Conservation (phyloP, 2,329 filamentous ascomycete species). For the Trichoderma atrobrunneum region DNA sequence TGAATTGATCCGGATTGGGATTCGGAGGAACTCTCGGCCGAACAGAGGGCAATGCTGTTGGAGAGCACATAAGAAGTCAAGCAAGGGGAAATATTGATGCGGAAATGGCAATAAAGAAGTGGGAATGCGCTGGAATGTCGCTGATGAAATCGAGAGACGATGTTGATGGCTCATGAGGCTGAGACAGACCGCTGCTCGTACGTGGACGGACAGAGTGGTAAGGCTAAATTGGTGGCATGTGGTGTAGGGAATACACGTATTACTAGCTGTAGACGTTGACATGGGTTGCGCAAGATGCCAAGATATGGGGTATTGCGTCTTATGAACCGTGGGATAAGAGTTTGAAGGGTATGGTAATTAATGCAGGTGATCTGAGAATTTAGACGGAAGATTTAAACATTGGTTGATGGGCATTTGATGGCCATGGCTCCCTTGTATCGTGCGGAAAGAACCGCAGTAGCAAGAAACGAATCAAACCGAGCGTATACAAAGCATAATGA, state of each 20-base stretch:
- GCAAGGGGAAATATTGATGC: neutral
- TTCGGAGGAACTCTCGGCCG: slow-evolving; percentile 14
- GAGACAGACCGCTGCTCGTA: neutral
- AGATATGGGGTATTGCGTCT: neutral
- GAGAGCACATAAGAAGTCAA: neutral
- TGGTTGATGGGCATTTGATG: neutral
- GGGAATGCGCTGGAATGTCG: neutral
- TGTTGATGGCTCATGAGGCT: neutral
- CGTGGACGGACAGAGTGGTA: neutral
- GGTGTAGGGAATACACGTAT: neutral
- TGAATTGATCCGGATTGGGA: slow-evolving; percentile 15
- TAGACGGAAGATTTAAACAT: neutral
- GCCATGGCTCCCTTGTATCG: neutral
- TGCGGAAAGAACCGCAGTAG: neutral
- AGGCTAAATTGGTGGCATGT: neutral
- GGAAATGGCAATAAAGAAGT: neutral
- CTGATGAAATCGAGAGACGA: neutral
- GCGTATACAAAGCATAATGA: neutral
- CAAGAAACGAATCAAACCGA: neutral
- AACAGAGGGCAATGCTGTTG: neutral
- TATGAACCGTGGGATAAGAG: neutral
- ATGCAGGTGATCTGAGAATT: neutral
- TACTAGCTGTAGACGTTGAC: neutral
- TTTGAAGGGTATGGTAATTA: neutral
- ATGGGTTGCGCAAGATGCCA: neutral